A percentile compares a stretch with the other conserved stretches of the same genome.
These are phyloP conservation scores for Diversispora epigaea DNA, from an alignment of 192 early-diverging fungal genomes.

Conservation along the genomic window DNA sequence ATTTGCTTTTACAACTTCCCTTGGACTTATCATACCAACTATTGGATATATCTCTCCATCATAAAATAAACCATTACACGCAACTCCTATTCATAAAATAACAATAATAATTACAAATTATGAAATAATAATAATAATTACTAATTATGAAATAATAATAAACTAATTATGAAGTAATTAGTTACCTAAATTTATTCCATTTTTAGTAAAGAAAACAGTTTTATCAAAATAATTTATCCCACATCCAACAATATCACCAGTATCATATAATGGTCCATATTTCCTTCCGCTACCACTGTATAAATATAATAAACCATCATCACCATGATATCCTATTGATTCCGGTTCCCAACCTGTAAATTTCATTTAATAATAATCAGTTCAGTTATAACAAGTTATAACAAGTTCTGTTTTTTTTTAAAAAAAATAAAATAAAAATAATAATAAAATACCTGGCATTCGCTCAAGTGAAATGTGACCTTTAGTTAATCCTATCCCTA, in stretches of 20 bases:
- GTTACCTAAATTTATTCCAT: constrained; percentile 74
- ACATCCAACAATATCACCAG: constrained; percentile 91
- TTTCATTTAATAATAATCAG: background rate
- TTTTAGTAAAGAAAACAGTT: constrained; percentile 88
- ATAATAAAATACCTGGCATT: constrained; percentile 68
- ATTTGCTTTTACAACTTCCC: constrained; percentile 71
- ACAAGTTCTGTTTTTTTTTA: no score
- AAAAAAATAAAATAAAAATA: background rate
- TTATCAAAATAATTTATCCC: constrained; percentile 78
- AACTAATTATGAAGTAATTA: background rate
- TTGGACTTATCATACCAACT: constrained; percentile 69
- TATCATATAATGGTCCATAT: constrained; percentile 87
- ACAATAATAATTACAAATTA: background rate
- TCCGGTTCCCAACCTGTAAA: constrained; percentile 76
- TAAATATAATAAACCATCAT: constrained; percentile 71
- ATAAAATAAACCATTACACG: constrained; percentile 37
- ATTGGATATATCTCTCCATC: constrained; percentile 61
- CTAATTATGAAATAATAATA: background rate
- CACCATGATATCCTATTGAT: constrained; percentile 96
- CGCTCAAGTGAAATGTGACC: constrained; percentile 53
- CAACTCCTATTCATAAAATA: constrained; percentile 30
- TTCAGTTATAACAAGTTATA: background rate
- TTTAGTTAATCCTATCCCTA: constrained; percentile 83
- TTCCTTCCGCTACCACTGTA: constrained; percentile 61
- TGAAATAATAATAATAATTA: background rate